phyloP scores from a whole-genome alignment of 2,329 filamentous ascomycete species.

The Aspergillus amoenus region DNA sequence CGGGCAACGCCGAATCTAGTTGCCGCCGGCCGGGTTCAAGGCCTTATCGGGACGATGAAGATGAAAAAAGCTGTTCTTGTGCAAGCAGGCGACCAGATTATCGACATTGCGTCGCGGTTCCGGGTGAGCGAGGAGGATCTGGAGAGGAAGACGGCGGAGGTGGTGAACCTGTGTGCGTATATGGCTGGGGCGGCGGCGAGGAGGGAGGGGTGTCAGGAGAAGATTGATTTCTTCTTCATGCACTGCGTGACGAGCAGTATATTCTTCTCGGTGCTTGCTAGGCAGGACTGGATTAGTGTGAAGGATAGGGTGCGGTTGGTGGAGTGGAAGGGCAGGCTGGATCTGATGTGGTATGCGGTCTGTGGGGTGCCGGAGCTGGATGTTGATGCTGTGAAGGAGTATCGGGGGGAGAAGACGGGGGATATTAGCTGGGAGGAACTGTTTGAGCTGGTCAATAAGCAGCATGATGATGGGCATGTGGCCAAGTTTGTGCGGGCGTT shows the following conservation, averaged over 20 bases:
- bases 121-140: conserved; percentile 1
- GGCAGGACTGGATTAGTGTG: not conserved
- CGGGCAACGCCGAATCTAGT: not conserved
- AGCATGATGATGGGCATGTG: conserved; percentile 13
- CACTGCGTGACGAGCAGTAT: conserved; percentile 6
- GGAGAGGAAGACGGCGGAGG: conserved; percentile 2
- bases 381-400: not conserved
- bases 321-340: conserved; percentile 10
- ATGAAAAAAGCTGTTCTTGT: not conserved
- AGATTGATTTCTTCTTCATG: conserved; percentile 14
- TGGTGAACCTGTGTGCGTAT: conserved; percentile 9
- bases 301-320: not conserved
- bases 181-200: conserved; percentile 3
- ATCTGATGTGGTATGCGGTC: conserved; percentile 9
- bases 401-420: not conserved
- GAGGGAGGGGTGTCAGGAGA: not conserved
- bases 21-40: not conserved
- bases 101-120: not conserved
- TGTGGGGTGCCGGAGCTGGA: conserved; percentile 1
- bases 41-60: conserved; percentile 8
- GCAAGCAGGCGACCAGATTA: not conserved
- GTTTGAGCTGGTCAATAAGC: conserved; percentile 1
- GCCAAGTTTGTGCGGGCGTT: conserved; percentile 9
- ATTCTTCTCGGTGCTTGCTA: conserved; percentile 1
- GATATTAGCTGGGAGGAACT: conserved; percentile 2